A percentile compares a stretch with the other conserved stretches of the same genome.
These are phyloP conservation scores for Diacronema lutheri DNA, from an alignment of 78 protist genomes.

Conservation along the genomic window DNA sequence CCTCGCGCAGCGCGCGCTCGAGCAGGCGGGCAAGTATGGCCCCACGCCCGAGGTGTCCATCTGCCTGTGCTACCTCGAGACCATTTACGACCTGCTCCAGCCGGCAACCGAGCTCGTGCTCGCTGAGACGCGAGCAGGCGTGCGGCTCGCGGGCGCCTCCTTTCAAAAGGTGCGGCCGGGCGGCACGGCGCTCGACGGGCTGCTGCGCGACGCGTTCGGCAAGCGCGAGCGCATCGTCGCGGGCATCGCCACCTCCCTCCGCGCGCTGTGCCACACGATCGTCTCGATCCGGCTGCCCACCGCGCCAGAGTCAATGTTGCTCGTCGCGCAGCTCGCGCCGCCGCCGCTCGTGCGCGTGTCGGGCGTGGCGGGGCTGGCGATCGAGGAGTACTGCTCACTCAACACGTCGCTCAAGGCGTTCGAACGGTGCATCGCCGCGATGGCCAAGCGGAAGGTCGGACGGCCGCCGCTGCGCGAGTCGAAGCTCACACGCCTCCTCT, in stretches of 20 bases:
- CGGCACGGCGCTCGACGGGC: background rate
- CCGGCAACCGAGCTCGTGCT: too few species aligned
- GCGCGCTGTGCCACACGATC: background rate
- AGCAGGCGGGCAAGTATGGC: too few species aligned
- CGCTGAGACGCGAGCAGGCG: background rate
- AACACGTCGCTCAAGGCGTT: background rate
- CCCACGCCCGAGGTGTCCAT: too few species aligned
- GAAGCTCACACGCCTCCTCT: constrained; percentile 1
- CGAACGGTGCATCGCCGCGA: background rate
- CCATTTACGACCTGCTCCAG: too few species aligned
- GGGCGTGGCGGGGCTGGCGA: background rate
- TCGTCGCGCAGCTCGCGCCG: background rate
- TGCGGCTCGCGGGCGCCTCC: background rate
- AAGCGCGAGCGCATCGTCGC: too few species aligned
- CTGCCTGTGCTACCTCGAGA: too few species aligned
- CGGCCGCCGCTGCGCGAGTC: background rate
- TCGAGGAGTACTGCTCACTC: constrained; percentile 3
- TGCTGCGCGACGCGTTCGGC: background rate
- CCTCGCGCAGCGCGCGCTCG: too few species aligned
- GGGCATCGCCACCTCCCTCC: background rate
- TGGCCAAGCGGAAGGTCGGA: background rate
- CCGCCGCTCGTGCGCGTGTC: background rate
- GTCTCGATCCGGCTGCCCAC: background rate
- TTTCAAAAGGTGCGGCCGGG: background rate
- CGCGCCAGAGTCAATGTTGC: background rate